phyloP scores from a whole-genome alignment of 2,329 filamentous ascomycete genomes.

The Penicillium sp. region DNA sequence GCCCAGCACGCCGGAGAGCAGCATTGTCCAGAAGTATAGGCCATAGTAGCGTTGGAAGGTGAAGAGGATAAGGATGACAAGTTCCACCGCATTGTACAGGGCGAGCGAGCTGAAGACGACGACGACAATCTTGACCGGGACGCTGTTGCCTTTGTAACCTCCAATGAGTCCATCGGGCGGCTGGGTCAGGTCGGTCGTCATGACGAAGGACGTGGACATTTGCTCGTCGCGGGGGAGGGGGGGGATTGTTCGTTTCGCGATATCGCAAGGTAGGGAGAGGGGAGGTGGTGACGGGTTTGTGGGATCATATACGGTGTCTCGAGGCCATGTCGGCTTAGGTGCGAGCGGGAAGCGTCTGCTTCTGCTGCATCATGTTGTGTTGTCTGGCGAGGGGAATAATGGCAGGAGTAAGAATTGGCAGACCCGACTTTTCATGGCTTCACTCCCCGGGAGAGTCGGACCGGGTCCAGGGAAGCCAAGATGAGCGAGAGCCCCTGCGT shows the following conservation, averaged over 20 bases:
- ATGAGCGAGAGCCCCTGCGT: background rate
- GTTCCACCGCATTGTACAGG: constrained; percentile 54
- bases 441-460: background rate
- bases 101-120: constrained; percentile 46
- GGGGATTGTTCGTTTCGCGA: background rate
- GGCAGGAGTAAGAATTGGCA: background rate
- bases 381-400: background rate
- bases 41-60: constrained; percentile 44
- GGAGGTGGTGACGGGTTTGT: background rate
- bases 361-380: background rate
- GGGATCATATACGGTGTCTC: background rate
- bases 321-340: background rate
- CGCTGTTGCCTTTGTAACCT: constrained; percentile 31
- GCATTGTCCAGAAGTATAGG: constrained; percentile 49
- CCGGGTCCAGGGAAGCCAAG: background rate
- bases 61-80: constrained; percentile 43
- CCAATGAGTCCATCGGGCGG: constrained; percentile 36
- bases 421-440: background rate
- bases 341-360: background rate
- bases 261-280: background rate
- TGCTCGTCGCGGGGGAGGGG: background rate
- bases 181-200: constrained; percentile 24
- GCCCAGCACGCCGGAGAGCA: constrained; percentile 41
- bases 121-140: constrained; percentile 34
- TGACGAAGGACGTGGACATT: constrained; percentile 3